A percentile compares a stretch with the other conserved stretches of the same genome.
phyloP scores from a whole-genome alignment of 352 stramenopile species.

The Pythium phragmiticola region DNA sequence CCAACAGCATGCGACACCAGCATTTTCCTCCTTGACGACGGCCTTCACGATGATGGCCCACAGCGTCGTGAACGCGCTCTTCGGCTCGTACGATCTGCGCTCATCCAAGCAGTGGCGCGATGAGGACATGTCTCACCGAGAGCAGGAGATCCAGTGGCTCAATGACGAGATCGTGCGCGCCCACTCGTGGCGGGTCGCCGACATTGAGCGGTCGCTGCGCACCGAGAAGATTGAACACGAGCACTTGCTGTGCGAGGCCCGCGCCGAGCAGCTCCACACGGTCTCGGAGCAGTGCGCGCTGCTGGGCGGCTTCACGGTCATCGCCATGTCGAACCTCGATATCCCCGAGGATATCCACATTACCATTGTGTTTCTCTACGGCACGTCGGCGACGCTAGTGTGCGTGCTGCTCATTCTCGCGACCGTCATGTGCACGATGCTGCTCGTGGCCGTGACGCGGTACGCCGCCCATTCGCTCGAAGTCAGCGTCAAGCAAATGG shows the following conservation, averaged over 20 bases:
- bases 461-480: slow-evolving; percentile 58
- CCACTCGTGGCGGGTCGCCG: slow-evolving; percentile 61
- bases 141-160: slow-evolving; percentile 78
- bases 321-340: slow-evolving; percentile 61
- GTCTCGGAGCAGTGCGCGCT: slow-evolving; percentile 70
- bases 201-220: slow-evolving; percentile 68
- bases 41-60: slow-evolving; percentile 38
- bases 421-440: slow-evolving; percentile 65
- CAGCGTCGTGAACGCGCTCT: slow-evolving; percentile 61
- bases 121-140: slow-evolving; percentile 62
- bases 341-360: slow-evolving; percentile 34
- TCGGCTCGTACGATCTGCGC: slow-evolving; percentile 76
- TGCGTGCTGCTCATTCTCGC: slow-evolving; percentile 55
- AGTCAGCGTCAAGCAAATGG: slow-evolving; percentile 45
- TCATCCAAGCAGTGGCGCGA: slow-evolving; percentile 77
- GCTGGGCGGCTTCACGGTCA: slow-evolving; percentile 69
- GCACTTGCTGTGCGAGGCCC: slow-evolving; percentile 55
- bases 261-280: slow-evolving; percentile 66
- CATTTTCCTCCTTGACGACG: neutral
- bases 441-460: slow-evolving; percentile 66
- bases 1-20: neutral
- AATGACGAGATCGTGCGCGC: slow-evolving; percentile 73
- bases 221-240: slow-evolving; percentile 68
- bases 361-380: slow-evolving; percentile 48
- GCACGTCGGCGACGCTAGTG: slow-evolving; percentile 44